phyloP scores from a whole-genome alignment of 2,329 filamentous ascomycete genomes.

The Lecanoromycetidae sp. region DNA sequence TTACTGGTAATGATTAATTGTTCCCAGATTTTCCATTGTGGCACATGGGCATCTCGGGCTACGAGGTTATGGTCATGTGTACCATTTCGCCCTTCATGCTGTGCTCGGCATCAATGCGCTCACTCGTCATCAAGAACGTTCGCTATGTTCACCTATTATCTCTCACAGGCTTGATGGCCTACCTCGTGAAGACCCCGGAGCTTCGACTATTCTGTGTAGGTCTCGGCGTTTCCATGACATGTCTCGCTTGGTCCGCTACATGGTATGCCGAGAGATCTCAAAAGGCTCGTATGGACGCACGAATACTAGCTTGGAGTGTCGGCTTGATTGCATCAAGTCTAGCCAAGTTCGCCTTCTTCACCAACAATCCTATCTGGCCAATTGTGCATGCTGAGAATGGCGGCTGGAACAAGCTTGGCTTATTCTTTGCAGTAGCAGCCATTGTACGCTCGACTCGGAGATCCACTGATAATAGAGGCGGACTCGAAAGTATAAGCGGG shows the following conservation, averaged over 20 bases:
- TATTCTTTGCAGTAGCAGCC: conserved; percentile 63
- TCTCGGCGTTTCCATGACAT: conserved; percentile 68
- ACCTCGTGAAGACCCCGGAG: conserved; percentile 59
- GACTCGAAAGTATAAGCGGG: conserved; percentile 38
- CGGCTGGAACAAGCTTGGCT: conserved; percentile 77
- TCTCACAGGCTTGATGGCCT: conserved; percentile 66
- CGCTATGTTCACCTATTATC: conserved; percentile 64
- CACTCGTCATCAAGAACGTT: conserved; percentile 55
- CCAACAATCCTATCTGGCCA: conserved; percentile 95
- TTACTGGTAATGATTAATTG: not conserved
- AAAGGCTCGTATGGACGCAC: conserved; percentile 63
- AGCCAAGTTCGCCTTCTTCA: conserved; percentile 83
- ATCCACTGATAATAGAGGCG: conserved; percentile 23
- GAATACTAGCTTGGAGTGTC: conserved; percentile 65
- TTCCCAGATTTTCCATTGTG: conserved; percentile 77
- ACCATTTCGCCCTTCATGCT: conserved; percentile 73
- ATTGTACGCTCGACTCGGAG: conserved; percentile 63
- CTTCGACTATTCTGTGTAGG: conserved; percentile 68
- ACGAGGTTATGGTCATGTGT: conserved; percentile 77
- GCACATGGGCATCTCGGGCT: conserved; percentile 98
- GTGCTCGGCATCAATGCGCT: conserved; percentile 55
- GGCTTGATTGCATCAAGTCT: conserved; percentile 77
- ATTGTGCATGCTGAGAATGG: conserved; percentile 83
- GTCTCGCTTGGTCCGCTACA: conserved; percentile 71
- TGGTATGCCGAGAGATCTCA: conserved; percentile 68